Conservation (phyloP, 306 rosid genomes). For the Coriaria nepalensis region DNA sequence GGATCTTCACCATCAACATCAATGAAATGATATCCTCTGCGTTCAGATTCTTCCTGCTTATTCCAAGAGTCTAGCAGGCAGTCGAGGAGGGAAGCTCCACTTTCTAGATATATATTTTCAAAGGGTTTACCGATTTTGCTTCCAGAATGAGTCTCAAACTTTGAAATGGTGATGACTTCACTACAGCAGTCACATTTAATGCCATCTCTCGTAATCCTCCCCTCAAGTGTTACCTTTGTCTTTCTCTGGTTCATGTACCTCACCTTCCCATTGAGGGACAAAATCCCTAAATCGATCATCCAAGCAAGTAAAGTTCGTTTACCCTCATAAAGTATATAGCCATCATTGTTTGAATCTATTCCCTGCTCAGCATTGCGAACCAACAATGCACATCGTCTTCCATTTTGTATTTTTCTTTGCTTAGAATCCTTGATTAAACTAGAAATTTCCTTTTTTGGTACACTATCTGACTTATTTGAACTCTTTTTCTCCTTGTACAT, state of each 20-base stretch:
- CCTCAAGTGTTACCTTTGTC: slow-evolving; percentile 32
- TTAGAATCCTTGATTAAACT: slow-evolving; percentile 26
- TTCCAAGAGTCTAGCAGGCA: slow-evolving; percentile 86
- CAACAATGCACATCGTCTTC: slow-evolving; percentile 43
- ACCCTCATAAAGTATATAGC: slow-evolving; percentile 60
- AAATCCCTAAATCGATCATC: slow-evolving; percentile 80
- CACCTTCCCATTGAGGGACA: slow-evolving; percentile 52
- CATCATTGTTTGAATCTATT: slow-evolving; percentile 55
- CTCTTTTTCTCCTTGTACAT: slow-evolving; percentile 23
- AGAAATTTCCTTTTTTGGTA: slow-evolving; percentile 18
- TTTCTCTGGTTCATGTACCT: slow-evolving; percentile 31
- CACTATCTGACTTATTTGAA: slow-evolving; percentile 15
- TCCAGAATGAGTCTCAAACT: slow-evolving; percentile 67
- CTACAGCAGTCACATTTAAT: slow-evolving; percentile 71
- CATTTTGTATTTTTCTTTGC: slow-evolving; percentile 35
- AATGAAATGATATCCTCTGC: slow-evolving; percentile 40
- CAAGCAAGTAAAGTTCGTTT: slow-evolving; percentile 72
- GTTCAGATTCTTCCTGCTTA: slow-evolving; percentile 59
- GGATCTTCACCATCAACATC: slow-evolving; percentile 83
- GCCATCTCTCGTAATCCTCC: slow-evolving; percentile 67
- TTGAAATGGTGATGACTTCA: slow-evolving; percentile 35
- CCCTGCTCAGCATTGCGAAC: slow-evolving; percentile 55
- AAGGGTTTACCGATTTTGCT: slow-evolving; percentile 43
- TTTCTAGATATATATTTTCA: slow-evolving; percentile 40
- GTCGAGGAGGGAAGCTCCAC: slow-evolving; percentile 62